A percentile compares a stretch with the other conserved stretches of the same genome.
Evolutionary conservation across 768 basidiomycete genomes (phyloP).

Genomic region (Suillus sp.): DNA sequence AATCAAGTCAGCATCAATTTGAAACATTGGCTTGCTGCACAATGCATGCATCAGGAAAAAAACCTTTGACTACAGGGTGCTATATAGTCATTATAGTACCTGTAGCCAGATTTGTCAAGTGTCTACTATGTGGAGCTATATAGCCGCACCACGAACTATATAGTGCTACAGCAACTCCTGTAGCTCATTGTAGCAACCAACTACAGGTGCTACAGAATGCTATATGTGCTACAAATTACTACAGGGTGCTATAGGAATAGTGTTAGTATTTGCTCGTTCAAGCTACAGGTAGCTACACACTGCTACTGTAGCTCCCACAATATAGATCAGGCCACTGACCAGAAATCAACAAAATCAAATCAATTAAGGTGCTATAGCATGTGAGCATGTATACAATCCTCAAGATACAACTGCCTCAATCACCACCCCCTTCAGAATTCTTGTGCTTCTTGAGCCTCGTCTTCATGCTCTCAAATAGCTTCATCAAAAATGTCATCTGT

Average conservation of each 20-base stretch:
- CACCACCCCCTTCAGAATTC: constrained; percentile 2
- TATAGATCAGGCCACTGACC: background rate
- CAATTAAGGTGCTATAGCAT: background rate
- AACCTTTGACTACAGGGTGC: too few species aligned
- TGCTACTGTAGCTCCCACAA: constrained; percentile 2
- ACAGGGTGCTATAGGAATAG: background rate
- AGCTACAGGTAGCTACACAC: constrained; percentile 1
- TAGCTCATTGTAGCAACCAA: background rate
- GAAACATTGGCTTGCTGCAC: too few species aligned
- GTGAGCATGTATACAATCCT: constrained; percentile 1
- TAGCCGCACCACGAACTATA: background rate
- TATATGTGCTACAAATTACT: background rate
- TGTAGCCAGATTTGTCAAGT: too few species aligned
- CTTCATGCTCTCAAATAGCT: constrained; percentile 6
- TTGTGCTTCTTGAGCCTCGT: constrained; percentile 1
- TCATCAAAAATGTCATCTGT: constrained; percentile 9
- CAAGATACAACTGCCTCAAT: background rate
- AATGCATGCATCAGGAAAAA: too few species aligned
- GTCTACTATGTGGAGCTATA: too few species aligned
- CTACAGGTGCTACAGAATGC: constrained; percentile 1
- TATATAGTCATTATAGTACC: too few species aligned
- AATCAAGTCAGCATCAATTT: too few species aligned
- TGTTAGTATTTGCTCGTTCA: background rate
- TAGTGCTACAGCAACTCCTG: background rate
- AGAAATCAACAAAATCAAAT: background rate